Percentiles rank a stretch among this genome's conserved stretches.
These are phyloP conservation scores for Irpex sp. DNA, from an alignment of 1,284 basidiomycete species.

Conservation along the genomic window DNA sequence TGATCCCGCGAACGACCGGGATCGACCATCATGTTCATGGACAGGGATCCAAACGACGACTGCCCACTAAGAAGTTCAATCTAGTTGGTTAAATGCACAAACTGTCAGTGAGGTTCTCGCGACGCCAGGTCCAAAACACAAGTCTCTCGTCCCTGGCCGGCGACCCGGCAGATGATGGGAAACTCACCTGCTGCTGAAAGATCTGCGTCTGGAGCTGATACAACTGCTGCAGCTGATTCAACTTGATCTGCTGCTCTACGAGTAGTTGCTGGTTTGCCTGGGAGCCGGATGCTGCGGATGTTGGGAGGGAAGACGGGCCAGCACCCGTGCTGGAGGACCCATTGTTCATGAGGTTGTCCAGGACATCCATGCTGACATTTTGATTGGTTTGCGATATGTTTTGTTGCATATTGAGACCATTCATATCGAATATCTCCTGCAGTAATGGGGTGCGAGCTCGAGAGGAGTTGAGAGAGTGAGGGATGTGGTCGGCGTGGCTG, in stretches of 20 bases:
- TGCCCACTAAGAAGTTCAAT: conserved; percentile 71
- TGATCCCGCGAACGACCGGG: conserved; percentile 30
- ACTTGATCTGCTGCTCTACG: conserved; percentile 34
- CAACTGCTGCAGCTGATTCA: conserved; percentile 68
- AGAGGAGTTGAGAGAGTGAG: neutral
- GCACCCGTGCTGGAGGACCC: conserved; percentile 26
- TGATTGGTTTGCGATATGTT: conserved; percentile 20
- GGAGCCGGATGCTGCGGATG: conserved; percentile 8
- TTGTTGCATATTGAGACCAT: conserved; percentile 18
- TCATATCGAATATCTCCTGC: conserved; percentile 5
- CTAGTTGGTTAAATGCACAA: conserved; percentile 29
- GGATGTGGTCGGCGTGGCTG: conserved; percentile 6
- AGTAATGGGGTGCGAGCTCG: neutral
- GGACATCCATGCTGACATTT: conserved; percentile 41
- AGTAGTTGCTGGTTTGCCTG: conserved; percentile 17
- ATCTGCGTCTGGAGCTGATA: conserved; percentile 77
- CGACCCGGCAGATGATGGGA: neutral
- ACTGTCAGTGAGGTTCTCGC: neutral
- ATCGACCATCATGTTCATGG: conserved; percentile 29
- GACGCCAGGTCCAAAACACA: neutral
- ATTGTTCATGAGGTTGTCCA: conserved; percentile 44
- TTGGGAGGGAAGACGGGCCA: conserved; percentile 5
- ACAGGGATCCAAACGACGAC: conserved; percentile 23
- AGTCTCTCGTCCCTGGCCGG: too few relatives aligned
- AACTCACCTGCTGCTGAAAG: conserved; percentile 73